Base-by-base conservation (phyloP, 2,329 filamentous ascomycete genomes). In the Drechslerella dactyloides region DNA sequence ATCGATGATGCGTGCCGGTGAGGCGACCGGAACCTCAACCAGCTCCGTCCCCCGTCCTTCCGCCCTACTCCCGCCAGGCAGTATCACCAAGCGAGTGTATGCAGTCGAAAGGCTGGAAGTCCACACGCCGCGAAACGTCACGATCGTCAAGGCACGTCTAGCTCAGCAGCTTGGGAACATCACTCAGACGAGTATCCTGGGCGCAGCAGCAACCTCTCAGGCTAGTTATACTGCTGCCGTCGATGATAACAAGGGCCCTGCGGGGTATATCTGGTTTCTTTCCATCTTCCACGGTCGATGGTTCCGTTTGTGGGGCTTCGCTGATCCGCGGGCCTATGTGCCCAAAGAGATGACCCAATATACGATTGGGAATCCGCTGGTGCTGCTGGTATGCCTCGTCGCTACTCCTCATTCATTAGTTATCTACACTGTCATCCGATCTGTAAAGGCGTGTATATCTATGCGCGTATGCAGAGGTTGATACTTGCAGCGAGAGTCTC, bases 241-340 rank as follows among this genome's bases (percentile, higher is more conserved):
- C 24, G 35, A 69, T 17, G 21, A 27, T 1, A 40, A 63, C 17
- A 58, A 53, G 17, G 65, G 58, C 2, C 65, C 65, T 1, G 23
- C 58, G 0, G 65, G 65, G 8, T 58, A 53, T 19, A 58, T 69
- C 11, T 58, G 35, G 57, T 69, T 69, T n/a, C 51, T 62, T 1
- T 48, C 21, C 10, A 62, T 69, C 6, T 23, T 69, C 3, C 57
- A 69, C 37, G 65, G 65, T 0, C 17, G 53, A 0, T 69, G 65
- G 65, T 69, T 69, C 23, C 44, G 65, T 6, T 44, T 69, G 2
- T 69, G 65, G 65, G 65, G 52, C 0, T 69, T 69, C 33, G 57
- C 52, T 0, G 51, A 69, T 33, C 33, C 46, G 11, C 50, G n/a
- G 3, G 30, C 35, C 2, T 69, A 62, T 40, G 58, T 69, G 2